Conservation (phyloP, 2,329 filamentous ascomycete genomes). For the Biscogniauxia sp. region DNA sequence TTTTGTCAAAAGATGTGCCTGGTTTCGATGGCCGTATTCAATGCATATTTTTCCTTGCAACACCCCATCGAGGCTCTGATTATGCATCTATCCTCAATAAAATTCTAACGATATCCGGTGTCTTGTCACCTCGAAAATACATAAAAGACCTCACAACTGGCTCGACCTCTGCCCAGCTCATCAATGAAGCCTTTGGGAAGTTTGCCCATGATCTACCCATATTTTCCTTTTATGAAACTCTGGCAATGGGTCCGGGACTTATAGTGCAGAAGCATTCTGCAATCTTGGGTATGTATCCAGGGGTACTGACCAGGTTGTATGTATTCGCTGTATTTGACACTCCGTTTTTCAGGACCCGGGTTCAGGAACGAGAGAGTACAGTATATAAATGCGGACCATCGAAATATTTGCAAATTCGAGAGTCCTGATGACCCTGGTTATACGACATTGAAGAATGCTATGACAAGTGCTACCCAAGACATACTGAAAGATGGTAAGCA, state of each 20-base stretch:
- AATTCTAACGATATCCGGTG: constrained; percentile 21
- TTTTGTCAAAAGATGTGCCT: constrained; percentile 18
- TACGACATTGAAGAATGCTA: constrained; percentile 24
- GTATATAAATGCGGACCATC: constrained; percentile 30
- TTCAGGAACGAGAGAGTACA: constrained; percentile 25
- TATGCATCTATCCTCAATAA: constrained; percentile 27
- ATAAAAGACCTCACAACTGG: constrained; percentile 24
- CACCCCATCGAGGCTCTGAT: constrained; percentile 35
- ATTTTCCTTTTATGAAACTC: constrained; percentile 37
- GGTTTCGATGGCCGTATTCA: constrained; percentile 22
- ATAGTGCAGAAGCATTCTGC: constrained; percentile 35
- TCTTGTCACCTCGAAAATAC: constrained; percentile 20
- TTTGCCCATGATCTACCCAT: constrained; percentile 25
- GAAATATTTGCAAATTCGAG: constrained; percentile 33
- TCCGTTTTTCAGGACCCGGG: constrained; percentile 2
- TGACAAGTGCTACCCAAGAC: constrained; percentile 17
- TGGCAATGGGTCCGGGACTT: constrained; percentile 25
- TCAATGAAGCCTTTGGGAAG: constrained; percentile 35
- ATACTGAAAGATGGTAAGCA: constrained; percentile 17
- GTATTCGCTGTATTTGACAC: not conserved
- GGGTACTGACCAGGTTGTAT: not conserved
- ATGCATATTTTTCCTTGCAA: constrained; percentile 35
- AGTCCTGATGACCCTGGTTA: constrained; percentile 28
- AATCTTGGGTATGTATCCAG: constrained; percentile 26
- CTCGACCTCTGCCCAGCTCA: constrained; percentile 24